Conservation (phyloP, 2,329 filamentous ascomycete genomes). For the Penicillium oxalicum region DNA sequence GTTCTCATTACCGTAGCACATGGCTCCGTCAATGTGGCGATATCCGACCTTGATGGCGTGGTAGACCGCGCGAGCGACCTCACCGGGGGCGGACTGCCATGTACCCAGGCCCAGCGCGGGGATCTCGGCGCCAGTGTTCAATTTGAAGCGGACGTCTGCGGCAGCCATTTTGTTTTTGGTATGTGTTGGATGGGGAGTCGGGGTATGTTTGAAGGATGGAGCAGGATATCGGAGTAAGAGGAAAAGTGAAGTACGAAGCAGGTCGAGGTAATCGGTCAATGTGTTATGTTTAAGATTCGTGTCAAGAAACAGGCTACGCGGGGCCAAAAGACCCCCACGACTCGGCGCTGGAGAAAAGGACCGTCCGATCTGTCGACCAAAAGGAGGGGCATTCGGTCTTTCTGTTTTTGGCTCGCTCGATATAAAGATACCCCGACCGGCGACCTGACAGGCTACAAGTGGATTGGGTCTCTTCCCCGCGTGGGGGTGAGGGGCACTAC, state of each 20-base stretch:
- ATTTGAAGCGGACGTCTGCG: slow-evolving; percentile 51
- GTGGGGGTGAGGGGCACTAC: no score
- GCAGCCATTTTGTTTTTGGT: slow-evolving; percentile 43
- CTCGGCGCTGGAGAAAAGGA: no score
- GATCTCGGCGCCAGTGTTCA: slow-evolving; percentile 60
- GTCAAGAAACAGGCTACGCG: no score
- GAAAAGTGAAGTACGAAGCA: neutral
- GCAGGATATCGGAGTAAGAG: neutral
- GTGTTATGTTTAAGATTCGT: no score
- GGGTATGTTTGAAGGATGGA: neutral
- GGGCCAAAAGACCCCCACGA: no score
- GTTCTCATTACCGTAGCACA: slow-evolving; percentile 56
- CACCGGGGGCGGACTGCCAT: slow-evolving; percentile 57
- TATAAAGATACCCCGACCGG: slow-evolving; percentile 4
- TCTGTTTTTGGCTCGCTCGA: neutral
- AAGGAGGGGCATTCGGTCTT: no score
- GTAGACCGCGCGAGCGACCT: slow-evolving; percentile 54
- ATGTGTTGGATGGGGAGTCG: neutral
- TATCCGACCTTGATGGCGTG: slow-evolving; percentile 48
- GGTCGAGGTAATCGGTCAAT: no score
- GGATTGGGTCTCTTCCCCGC: neutral
- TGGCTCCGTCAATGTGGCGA: slow-evolving; percentile 37
- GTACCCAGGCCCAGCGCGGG: slow-evolving; percentile 61
- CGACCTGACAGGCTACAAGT: slow-evolving; percentile 6
- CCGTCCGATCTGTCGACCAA: neutral